Evolutionary conservation across 208 protist species (phyloP), one percentile per base, ranked within the genome.

Genomic region (Herpetomonas samuelpessoai): DNA sequence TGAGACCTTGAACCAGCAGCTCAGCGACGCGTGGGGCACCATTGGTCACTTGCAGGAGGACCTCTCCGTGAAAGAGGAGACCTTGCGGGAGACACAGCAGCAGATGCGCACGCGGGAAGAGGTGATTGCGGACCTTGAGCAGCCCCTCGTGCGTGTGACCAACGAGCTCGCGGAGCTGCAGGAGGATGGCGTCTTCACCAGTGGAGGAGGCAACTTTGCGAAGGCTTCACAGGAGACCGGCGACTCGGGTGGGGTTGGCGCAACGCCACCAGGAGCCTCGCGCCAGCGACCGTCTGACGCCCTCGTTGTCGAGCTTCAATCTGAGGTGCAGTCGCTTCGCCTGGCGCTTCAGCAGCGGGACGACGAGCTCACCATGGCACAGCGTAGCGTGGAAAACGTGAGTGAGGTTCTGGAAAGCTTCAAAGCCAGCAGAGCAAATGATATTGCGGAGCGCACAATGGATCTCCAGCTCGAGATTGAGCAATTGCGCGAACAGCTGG

Each of bases 121-220:
- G 27, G 58, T 54, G 1, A 54, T 83, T 0, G 39, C 47, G 16
- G 63, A 68, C 10, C 27, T 59, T 22, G 73, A 89, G 52, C 55
- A 67, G 24, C 55, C 60, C 18, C 54, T 88, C 22, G 48, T 66
- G 6, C 45, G 49, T n/a, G 39, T 62, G 2, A 52, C 46, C 14
- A 57, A 71, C n/a, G 76, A 81, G 60, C 14, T 81, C 19, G 63
- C 88, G 59, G 38, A 25, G 19, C 71, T 87, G 22, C 60, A 71
- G 14, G 86, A 89, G 24, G 79, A 88, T 61, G 63, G 76, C 19
- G n/a, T n/a, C n/a, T n/a, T n/a, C n/a, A n/a, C n/a, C n/a, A n/a
- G n/a, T n/a, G n/a, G n/a, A n/a, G n/a, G n/a, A n/a, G n/a, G n/a
- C n/a, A n/a, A n/a, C n/a, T n/a, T n/a, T n/a, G n/a, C n/a, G n/a